These are phyloP conservation scores for Aspergillus sp. DNA, from an alignment of 2,329 filamentous ascomycete species.

Conservation along the genomic window DNA sequence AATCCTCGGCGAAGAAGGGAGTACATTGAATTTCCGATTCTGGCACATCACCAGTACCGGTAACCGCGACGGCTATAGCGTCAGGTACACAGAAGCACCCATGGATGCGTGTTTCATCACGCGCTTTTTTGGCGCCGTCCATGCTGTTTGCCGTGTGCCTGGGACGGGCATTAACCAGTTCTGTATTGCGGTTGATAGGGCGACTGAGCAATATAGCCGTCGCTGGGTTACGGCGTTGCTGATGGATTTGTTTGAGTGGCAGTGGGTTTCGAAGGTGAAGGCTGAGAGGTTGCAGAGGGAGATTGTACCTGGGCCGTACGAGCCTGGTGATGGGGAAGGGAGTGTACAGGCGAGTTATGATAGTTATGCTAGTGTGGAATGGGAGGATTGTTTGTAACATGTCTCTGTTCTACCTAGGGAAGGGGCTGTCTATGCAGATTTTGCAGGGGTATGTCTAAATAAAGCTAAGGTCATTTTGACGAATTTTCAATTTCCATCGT, in stretches of 20 bases:
- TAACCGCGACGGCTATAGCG: background rate
- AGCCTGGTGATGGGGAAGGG: background rate
- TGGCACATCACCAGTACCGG: background rate
- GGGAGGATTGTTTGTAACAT: too few species aligned
- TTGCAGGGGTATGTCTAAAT: too few species aligned
- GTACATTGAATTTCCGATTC: background rate
- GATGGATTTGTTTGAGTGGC: background rate
- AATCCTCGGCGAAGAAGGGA: background rate
- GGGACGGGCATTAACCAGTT: background rate
- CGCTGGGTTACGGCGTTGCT: background rate
- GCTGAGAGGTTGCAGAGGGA: background rate
- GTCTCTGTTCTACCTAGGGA: too few species aligned
- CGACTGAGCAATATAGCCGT: background rate
- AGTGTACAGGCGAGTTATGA: too few species aligned
- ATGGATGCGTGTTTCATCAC: background rate
- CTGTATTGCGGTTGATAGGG: background rate
- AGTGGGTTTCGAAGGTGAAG: background rate
- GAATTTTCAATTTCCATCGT: too few species aligned
- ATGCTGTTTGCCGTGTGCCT: background rate
- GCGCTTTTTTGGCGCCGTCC: background rate
- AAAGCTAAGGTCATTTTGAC: too few species aligned
- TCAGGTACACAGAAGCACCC: background rate
- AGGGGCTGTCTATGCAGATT: too few species aligned
- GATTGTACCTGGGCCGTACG: background rate
- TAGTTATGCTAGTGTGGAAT: too few species aligned